Evolutionary conservation across 2,329 filamentous ascomycete genomes (phyloP).

Genomic region (Botrytis fabae): DNA sequence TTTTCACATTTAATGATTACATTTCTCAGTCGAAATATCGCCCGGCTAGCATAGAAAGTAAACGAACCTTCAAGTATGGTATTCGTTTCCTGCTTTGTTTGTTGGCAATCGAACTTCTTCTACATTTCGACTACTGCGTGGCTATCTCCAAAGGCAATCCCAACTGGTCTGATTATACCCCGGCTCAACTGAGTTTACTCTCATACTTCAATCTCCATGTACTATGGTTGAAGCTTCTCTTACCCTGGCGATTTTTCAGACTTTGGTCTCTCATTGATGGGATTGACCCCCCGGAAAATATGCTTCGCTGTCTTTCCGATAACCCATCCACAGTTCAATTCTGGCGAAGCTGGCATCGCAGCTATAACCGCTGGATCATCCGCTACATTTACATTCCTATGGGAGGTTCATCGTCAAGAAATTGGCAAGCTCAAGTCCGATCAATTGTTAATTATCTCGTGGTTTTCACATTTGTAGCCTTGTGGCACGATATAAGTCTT

Average conservation of each 20-base stretch:
- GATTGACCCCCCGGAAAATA: conserved; percentile 95
- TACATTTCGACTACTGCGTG: conserved; percentile 91
- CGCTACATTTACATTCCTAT: conserved; percentile 93
- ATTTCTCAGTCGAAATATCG: conserved; percentile 80
- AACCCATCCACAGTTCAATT: conserved; percentile 90
- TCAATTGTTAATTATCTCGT: conserved; percentile 74
- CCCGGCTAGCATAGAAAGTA: conserved; percentile 66
- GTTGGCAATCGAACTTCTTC: conserved; percentile 84
- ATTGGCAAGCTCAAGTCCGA: conserved; percentile 50
- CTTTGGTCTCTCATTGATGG: conserved; percentile 92
- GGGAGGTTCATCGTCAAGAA: conserved; percentile 64
- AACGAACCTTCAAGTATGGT: conserved; percentile 76
- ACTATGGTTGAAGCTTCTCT: conserved; percentile 95
- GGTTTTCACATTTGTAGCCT: conserved; percentile 93
- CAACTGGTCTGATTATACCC: conserved; percentile 79
- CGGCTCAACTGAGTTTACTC: conserved; percentile 83
- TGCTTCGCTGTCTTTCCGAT: conserved; percentile 93
- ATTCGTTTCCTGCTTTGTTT: conserved; percentile 79
- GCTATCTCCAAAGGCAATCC: conserved; percentile 84
- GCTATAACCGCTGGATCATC: conserved; percentile 91
- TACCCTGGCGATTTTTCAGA: conserved; percentile 98
- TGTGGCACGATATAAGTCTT: conserved; percentile 97
- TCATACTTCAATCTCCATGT: conserved; percentile 96
- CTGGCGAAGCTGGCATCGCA: conserved; percentile 95
- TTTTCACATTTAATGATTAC: conserved; percentile 98